Base-by-base conservation (phyloP, 2,329 filamentous ascomycete species). In the Juglanconis juglandina region DNA sequence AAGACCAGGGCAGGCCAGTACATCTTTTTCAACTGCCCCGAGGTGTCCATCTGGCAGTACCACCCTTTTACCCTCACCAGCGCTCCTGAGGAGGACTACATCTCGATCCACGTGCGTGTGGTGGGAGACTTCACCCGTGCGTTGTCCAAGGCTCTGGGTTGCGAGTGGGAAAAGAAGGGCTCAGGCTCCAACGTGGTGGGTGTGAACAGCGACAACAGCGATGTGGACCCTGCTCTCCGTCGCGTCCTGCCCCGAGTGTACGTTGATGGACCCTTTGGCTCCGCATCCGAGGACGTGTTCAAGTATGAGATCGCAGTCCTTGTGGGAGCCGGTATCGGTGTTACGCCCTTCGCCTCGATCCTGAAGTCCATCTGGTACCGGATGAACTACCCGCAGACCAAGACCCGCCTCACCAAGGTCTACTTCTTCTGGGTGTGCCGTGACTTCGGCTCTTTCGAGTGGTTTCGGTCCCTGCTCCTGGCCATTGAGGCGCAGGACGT, bases 371-470 rank as follows among this genome's bases (percentile, higher is more conserved):
- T 96, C 76, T 96, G 91, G 91, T 96, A 95, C 79, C 86, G 91
- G 53, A 92, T 94, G 88, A 94, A 92, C 81, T 93, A 91, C 75
- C 89, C 89, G 3, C 87, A 91, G 72, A 85, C 88, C 74, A 89
- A 89, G 77, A 93, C 90, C 3, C 82, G 90, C 4, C 81, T 96
- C 48, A 83, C 87, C 69, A 96, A 95, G 75, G 90, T 96, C 32
- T 96, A 95, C 79, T 95, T 95, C 79, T 92, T 95, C 83, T 95
- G 91, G 91, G 87, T 95, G 64, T 94, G 91, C 80, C 84, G 91
- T 74, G 91, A 95, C 74, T 94, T 94, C 70, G 90, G 88, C 39
- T 92, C 89, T 0, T 93, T 95, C 68, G 91, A 95, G 79, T 96
- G 91, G 91, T 95, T 95, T 81, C 84, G 90, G 53, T 93, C 89